Evolutionary conservation across 352 stramenopile species (phyloP).

Genomic region (Phytophthora pseudosyringae): DNA sequence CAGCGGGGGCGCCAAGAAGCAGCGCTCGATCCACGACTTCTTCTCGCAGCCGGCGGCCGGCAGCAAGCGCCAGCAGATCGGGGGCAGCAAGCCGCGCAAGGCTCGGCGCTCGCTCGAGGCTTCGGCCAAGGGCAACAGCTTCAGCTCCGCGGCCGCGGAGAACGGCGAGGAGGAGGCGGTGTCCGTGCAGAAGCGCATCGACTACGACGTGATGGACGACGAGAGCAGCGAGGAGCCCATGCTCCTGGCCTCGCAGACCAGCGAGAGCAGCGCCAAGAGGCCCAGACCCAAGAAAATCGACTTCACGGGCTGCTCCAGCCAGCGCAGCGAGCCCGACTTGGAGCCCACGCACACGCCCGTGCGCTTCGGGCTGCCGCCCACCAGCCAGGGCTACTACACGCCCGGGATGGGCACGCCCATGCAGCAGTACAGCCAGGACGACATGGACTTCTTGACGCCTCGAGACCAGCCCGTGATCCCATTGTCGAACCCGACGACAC

Average conservation of each 20-base stretch:
- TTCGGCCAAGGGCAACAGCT: conserved; percentile 35
- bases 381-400: conserved; percentile 45
- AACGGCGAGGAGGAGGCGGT: conserved; percentile 48
- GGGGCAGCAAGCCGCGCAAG: conserved; percentile 43
- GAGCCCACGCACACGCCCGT: conserved; percentile 50
- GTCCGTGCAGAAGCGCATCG: conserved; percentile 72
- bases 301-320: conserved; percentile 69
- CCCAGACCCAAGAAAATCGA: conserved; percentile 79
- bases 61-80: conserved; percentile 7
- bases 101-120: conserved; percentile 40
- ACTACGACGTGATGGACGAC: conserved; percentile 70
- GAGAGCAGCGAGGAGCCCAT: conserved; percentile 58
- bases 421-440: conserved; percentile 86
- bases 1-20: conserved; percentile 59
- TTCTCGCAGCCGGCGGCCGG: conserved; percentile 57
- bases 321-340: conserved; percentile 73
- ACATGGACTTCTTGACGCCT: conserved; percentile 86
- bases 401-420: conserved; percentile 42
- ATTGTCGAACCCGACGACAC: conserved; percentile 82
- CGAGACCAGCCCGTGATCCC: conserved; percentile 84
- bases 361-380: conserved; percentile 35
- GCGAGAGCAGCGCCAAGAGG: conserved; percentile 28
- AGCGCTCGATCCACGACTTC: conserved; percentile 89
- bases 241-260: conserved; percentile 45
- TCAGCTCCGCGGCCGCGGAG: conserved; percentile 17